A percentile compares a stretch with the other conserved stretches of the same genome.
These are phyloP conservation scores for Decorospora gaudefroyi DNA, from an alignment of 2,329 filamentous ascomycete genomes.

Conservation along the genomic window DNA sequence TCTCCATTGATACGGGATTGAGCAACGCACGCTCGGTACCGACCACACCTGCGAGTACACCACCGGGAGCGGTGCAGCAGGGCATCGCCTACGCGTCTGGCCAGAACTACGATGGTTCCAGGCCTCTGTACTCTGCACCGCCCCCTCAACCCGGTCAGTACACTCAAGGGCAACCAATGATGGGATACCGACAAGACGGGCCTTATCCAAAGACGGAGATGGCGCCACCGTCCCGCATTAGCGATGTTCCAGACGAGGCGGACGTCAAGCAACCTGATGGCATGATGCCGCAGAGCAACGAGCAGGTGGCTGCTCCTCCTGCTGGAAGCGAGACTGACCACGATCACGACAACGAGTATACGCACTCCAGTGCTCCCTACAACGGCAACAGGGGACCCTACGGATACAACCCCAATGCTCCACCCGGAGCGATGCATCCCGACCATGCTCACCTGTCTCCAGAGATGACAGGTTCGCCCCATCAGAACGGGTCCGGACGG, in stretches of 20 bases:
- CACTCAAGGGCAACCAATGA: slow-evolving; percentile 65
- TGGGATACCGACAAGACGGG: slow-evolving; percentile 59
- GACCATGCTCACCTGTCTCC: slow-evolving; percentile 78
- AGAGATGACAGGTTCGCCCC: slow-evolving; percentile 82
- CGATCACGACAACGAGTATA: slow-evolving; percentile 81
- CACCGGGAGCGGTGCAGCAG: slow-evolving; percentile 78
- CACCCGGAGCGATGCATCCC: slow-evolving; percentile 67
- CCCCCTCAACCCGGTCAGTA: slow-evolving; percentile 71
- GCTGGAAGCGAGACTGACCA: slow-evolving; percentile 72
- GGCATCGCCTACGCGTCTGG: slow-evolving; percentile 76
- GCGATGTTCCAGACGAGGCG: slow-evolving; percentile 65
- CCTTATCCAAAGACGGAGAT: slow-evolving; percentile 82
- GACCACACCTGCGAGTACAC: slow-evolving; percentile 87
- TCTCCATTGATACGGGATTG: slow-evolving; percentile 80
- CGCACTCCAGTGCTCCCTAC: slow-evolving; percentile 75
- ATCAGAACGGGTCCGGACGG: slow-evolving; percentile 79
- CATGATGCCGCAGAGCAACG: slow-evolving; percentile 55
- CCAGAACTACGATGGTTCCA: slow-evolving; percentile 74
- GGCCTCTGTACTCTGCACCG: slow-evolving; percentile 76
- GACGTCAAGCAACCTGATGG: slow-evolving; percentile 67
- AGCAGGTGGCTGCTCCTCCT: slow-evolving; percentile 58
- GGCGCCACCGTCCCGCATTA: slow-evolving; percentile 74
- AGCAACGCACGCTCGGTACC: slow-evolving; percentile 84
- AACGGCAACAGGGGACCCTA: slow-evolving; percentile 74
- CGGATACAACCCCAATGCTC: slow-evolving; percentile 71